Evolutionary conservation across 352 stramenopile species (phyloP).

Genomic region (Peronosclerospora sorghi): DNA sequence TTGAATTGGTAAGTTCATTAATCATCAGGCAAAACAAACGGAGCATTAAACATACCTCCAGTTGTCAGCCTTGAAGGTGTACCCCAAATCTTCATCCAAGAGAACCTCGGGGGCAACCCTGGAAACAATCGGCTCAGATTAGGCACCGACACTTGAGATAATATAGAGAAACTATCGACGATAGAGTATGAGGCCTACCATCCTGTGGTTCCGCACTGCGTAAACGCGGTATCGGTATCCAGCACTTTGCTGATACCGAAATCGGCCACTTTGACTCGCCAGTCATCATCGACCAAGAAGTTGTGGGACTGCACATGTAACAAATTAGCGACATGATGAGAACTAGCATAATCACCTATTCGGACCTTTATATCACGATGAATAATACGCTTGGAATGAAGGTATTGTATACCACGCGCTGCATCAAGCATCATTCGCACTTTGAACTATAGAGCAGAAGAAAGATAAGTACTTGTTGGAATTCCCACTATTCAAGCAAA

Average conservation of each 20-base stretch:
- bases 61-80: constrained; percentile 85
- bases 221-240: constrained; percentile 76
- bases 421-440: constrained; percentile 85
- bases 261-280: constrained; percentile 82
- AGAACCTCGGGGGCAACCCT: constrained; percentile 84
- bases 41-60: constrained; percentile 77
- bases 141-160: neutral
- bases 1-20: neutral
- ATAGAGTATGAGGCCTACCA: constrained; percentile 32
- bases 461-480: constrained; percentile 1
- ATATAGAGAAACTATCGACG: neutral
- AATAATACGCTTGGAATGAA: constrained; percentile 82
- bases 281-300: constrained; percentile 83
- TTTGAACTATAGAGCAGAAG: constrained; percentile 63
- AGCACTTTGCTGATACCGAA: constrained; percentile 87
- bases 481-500: neutral
- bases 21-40: no score
- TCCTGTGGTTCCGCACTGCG: constrained; percentile 78
- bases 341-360: neutral
- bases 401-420: constrained; percentile 79
- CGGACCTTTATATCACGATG: constrained; percentile 84
- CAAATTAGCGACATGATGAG: constrained; percentile 1
- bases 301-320: constrained; percentile 62
- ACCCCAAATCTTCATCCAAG: constrained; percentile 80
- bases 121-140: neutral